Conservation (phyloP, 2,329 filamentous ascomycete species). For the Aureobasidium sp. region DNA sequence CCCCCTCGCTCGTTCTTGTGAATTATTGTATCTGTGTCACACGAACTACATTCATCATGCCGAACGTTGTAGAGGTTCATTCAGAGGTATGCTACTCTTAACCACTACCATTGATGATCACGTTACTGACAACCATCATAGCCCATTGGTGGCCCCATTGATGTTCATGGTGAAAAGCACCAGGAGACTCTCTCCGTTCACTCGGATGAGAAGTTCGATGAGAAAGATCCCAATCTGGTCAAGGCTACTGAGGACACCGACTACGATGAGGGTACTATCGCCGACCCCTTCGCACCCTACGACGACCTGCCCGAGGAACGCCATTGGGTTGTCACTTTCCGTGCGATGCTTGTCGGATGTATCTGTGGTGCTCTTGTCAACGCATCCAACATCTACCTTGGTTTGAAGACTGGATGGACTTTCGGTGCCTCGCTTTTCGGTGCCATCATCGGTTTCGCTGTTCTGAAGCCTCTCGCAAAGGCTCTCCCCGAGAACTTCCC, state of each 20-base stretch:
- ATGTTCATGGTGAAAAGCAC: constrained; percentile 36
- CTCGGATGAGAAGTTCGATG: constrained; percentile 25
- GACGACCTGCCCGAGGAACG: constrained; percentile 50
- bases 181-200: constrained; percentile 23
- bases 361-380: constrained; percentile 64
- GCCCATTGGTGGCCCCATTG: constrained; percentile 36
- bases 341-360: constrained; percentile 61
- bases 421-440: constrained; percentile 39
- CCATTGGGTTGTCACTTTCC: constrained; percentile 57
- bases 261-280: constrained; percentile 31
- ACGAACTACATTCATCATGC: constrained; percentile 11
- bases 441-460: constrained; percentile 65
- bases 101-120: neutral
- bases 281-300: constrained; percentile 48
- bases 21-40: constrained; percentile 4
- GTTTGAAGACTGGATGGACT: constrained; percentile 51
- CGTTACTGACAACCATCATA: neutral
- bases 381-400: constrained; percentile 67
- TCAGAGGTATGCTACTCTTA: neutral
- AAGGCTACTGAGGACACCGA: constrained; percentile 33
- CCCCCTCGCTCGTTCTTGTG: neutral
- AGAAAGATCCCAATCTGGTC: constrained; percentile 31
- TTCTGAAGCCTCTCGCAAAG: constrained; percentile 31
- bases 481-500: constrained; percentile 41
- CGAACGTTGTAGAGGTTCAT: constrained; percentile 10